Base-by-base conservation (phyloP, 768 basidiomycete genomes). In the Lanmaoa rubissima region DNA sequence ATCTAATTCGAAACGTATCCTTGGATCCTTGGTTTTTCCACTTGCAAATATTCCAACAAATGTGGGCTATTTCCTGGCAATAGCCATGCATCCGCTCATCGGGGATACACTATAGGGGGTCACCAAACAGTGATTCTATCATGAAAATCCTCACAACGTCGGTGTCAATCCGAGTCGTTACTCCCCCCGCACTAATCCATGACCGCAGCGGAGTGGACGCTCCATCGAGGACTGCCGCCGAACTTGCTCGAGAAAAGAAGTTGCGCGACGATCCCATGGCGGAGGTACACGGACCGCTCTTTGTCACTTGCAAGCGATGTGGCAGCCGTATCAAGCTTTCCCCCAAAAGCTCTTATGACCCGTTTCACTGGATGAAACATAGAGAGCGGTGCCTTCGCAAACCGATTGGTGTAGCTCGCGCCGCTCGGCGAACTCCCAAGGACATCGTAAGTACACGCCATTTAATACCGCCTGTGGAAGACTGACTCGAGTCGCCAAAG, bases 291-390 rank as follows among this genome's bases (percentile, higher is more conserved):
- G 75, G 75, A 19, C 81, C 82, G 6, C 73, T 77, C 28, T 75
- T 75, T 51, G 82, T 85, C 49, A 73, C 75, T 53, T 88, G 86
- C 72, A 74, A 72, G 58, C 77, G 77, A 51, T 89, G 87, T 69
- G 74, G 76, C 38, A 71, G 64, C 31, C 71, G 74, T 14, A 87
- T 89, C 70, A 86, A 86, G 67, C 80, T 89, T 28, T 88, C 86
- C 16, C 69, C 76, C 34, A 88, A 88, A 71, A 86, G 84, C 68
- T 75, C 76, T 21, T 89, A 79, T 61, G 87, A 89, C 62, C 77
- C 78, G 32, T 81, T 80, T 63, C 87, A 89, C 68, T 89, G 87
- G 87, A 67, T 73, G 44, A 84, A 80, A 60, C 87, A 89, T 64
- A 77, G 82, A 34, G 75, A 75, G 40, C 77, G 86, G 32, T 89